Evolutionary conservation across 805 yeast species (phyloP), one percentile per base, ranked within the genome.

Genomic region (Candida saitoana): DNA sequence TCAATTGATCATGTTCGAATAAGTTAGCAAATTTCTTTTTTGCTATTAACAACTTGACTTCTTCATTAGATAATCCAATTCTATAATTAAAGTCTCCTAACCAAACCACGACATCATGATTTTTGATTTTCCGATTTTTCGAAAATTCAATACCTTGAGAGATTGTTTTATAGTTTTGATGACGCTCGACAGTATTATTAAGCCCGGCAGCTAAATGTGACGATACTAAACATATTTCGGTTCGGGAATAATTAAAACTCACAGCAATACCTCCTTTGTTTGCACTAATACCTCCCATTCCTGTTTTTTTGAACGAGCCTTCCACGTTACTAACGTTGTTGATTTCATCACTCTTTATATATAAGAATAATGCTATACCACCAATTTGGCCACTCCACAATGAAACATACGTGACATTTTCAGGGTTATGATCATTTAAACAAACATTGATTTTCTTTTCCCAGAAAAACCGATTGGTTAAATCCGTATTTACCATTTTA

Each of bases 151-250:
- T 69, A 4, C 86, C 87, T 44, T 77, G 80, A 2, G 82, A 71
- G 24, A 93, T 82, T 1, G 90, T 79, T 49, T 87, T 87, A 52
- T 86, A 87, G 57, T 93, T 95, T 49, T 81, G 82, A 56, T 87
- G 95, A 43, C 99, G 71, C 61, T 91, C 96, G 24, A 82, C 86
- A 11, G 79, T 72, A 55, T 87, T 82, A 45, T 81, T 80, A 46
- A 84, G 75, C 0, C 99, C 99, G 2, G 99, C 99, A 1, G 98
- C 97, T 43, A 93, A 70, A 69, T 93, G 99, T 3, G 95, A 81
- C 3, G 82, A 81, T 9, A 91, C 79, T 49, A 91, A 78, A 54
- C 96, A 87, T 39, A 93, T 63, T 20, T 77, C 78, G 8, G 91
- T 79, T 24, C 79, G 79, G 11, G 83, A 79, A 45, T 82, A 74